Evolutionary conservation across 2,329 filamentous ascomycete genomes (phyloP), one percentile per base, ranked within the genome.

Genomic region (Aspergillus sp.): DNA sequence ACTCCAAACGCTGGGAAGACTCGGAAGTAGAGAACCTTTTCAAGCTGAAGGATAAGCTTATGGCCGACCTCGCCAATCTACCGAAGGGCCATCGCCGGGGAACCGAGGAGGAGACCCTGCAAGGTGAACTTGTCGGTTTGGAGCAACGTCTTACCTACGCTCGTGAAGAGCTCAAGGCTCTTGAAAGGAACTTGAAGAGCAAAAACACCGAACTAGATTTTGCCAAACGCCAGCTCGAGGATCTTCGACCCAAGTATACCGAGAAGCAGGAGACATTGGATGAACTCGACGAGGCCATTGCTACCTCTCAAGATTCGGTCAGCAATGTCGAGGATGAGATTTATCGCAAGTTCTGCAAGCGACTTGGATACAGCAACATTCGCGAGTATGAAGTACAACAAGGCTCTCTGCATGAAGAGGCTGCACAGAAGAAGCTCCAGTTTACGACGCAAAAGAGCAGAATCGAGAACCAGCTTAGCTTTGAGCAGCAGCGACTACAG

Each of bases 331-430:
- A 97, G 74, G 95, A 99, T 74, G 86, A 93, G 69, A 85, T 99
- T 31, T 99, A 97, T 76, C 84, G 84, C 23, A 83, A 84, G 46
- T 99, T 99, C 80, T 99, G 95, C 80, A 86, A 88, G 69, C 87
- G 91, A 59, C 87, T 97, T 22, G 92, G 93, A 0, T 98, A 97
- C 75, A 84, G 87, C 61, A 90, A 96, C 71, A 96, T 99, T 66
- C 91, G 94, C 61, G 91, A 92, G 61, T 99, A 98, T 71, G 93
- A 98, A 74, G 90, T 90, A 28, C 93, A 96, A 68, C 95, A 98
- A 78, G 94, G 95, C 53, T 93, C 91, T 47, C 82, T 96, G 53
- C 93, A 98, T 76, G 92, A 97, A 75, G 92, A 98, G 74, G 91
- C 91, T 49, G 89, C 89, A 0, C 89, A 95, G 77, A 93, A 93